Base-by-base conservation (phyloP, 1,284 basidiomycete genomes). In the Trichosporon ovoides region DNA sequence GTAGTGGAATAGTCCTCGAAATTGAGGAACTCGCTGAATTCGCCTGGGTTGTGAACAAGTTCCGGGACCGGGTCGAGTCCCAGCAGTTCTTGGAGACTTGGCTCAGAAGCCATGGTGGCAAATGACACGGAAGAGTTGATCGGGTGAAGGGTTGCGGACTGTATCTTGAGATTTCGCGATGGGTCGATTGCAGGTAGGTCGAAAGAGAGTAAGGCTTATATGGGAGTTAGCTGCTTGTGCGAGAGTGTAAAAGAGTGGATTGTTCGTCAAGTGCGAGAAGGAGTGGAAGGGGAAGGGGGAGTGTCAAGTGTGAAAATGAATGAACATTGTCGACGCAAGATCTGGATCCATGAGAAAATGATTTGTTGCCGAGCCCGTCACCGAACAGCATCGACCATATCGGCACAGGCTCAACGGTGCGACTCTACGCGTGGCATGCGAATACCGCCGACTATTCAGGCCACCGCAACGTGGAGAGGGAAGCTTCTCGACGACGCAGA, bases 21-120 rank as follows among this genome's bases (percentile, higher is more conserved):
- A 64, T 73, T 69, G 66, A 76, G 71, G 13, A 76, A 62, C 33
- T 74, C 68, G 46, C 64, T 62, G 48, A 74, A 70, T 54, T 71
- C 68, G 64, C 67, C 67, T 60, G 71, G 68, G 18, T 72, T 58
- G 37, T 69, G 66, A 36, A 68, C 61, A 43, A 74, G 70, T 48
- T 70, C 68, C n/a, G 65, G 59, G 19, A 72, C 59, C 3, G 63
- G 64, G 52, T 69, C 68, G 53, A 68, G 64, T 31, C 57, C 57
- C 24, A 62, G 38, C 24, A 67, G 48, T 28, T 53, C 53, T 40
- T 48, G 18, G 37, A 57, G 52, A 43, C 40, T 50, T 43, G 52
- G 54, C 55, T 56, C 55, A 22, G 60, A 51, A 52, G 55, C 54
- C 43, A 48, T 48, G 48, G 55, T 53, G 58, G 54, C 20, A 37